Percentiles rank a stretch among this genome's conserved stretches.
Evolutionary conservation across 371 early-diverging fungal genomes (phyloP).

Genomic region (Apophysomyces trapeziformis): DNA sequence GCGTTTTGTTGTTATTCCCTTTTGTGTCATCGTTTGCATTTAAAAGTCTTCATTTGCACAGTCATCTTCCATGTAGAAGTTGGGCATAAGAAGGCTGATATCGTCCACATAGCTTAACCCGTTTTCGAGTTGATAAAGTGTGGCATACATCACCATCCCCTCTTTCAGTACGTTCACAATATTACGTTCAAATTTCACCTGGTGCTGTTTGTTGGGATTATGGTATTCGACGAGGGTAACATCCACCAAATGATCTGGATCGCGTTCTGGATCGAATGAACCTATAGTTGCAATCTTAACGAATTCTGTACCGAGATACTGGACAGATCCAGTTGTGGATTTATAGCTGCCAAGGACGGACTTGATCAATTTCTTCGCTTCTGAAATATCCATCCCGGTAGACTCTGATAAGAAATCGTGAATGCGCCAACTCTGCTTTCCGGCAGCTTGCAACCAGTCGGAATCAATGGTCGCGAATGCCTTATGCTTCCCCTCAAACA

Average conservation of each 20-base stretch:
- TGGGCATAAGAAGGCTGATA: slow-evolving; percentile 43
- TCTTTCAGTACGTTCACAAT: slow-evolving; percentile 32
- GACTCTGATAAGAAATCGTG: slow-evolving; percentile 32
- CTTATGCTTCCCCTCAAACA: slow-evolving; percentile 46
- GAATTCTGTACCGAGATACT: slow-evolving; percentile 23
- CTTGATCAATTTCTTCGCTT: slow-evolving; percentile 21
- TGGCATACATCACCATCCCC: slow-evolving; percentile 44
- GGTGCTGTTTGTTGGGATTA: slow-evolving; percentile 17
- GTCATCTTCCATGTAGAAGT: slow-evolving; percentile 51
- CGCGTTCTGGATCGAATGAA: slow-evolving; percentile 12
- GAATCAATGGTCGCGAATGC: slow-evolving; percentile 21
- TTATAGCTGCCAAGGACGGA: slow-evolving; percentile 21
- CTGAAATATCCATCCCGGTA: slow-evolving; percentile 21
- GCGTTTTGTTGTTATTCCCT: neutral
- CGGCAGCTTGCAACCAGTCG: slow-evolving; percentile 33
- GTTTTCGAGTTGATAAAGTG: slow-evolving; percentile 38
- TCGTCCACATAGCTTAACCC: slow-evolving; percentile 49
- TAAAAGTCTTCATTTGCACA: slow-evolving; percentile 24
- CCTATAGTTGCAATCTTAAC: slow-evolving; percentile 26
- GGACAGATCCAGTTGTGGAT: slow-evolving; percentile 17
- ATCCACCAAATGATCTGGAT: slow-evolving; percentile 17
- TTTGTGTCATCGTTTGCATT: neutral
- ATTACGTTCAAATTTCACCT: slow-evolving; percentile 32
- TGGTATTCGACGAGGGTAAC: slow-evolving; percentile 28
- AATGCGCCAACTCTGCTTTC: slow-evolving; percentile 27